Evolutionary conservation across 2,329 filamentous ascomycete species (phyloP).

Genomic region (Lasiodiplodia theobromae): DNA sequence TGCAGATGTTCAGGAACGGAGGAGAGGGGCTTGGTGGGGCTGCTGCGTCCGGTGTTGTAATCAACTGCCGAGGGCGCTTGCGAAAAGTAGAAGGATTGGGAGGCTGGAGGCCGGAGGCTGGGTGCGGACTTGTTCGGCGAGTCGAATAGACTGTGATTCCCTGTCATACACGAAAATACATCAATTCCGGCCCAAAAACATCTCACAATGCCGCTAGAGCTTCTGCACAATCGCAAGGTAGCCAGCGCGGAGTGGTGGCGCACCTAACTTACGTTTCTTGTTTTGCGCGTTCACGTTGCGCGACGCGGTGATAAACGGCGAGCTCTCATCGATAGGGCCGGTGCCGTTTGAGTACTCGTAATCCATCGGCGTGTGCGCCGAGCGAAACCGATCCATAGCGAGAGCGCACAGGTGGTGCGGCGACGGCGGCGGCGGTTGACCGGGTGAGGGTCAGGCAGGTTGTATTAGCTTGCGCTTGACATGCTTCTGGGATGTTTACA

Average conservation of each 20-base stretch:
- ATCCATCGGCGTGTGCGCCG: constrained; percentile 57
- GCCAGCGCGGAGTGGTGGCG: constrained; percentile 49
- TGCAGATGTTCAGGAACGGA: constrained; percentile 33
- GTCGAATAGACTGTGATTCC: constrained; percentile 33
- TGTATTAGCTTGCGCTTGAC: constrained; percentile 14
- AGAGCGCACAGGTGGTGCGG: constrained; percentile 8
- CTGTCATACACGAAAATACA: constrained; percentile 36
- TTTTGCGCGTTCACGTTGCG: constrained; percentile 35
- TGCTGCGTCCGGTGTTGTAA: neutral
- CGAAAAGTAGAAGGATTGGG: constrained; percentile 58
- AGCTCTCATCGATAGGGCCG: constrained; percentile 55
- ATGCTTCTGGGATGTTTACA: constrained; percentile 22
- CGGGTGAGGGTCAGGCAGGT: constrained; percentile 26
- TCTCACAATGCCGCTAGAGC: constrained; percentile 23
- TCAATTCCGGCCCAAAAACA: neutral
- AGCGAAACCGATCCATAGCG: constrained; percentile 26
- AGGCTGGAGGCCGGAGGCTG: constrained; percentile 57
- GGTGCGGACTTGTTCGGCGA: constrained; percentile 32
- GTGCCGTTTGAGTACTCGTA: constrained; percentile 59
- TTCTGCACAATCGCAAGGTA: constrained; percentile 44
- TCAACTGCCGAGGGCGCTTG: constrained; percentile 34
- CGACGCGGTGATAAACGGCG: constrained; percentile 54
- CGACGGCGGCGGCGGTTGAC: constrained; percentile 20
- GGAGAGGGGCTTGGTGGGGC: constrained; percentile 38
- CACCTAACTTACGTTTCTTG: constrained; percentile 49